These are phyloP conservation scores for Calocybe gangraenosa DNA, from an alignment of 768 basidiomycete genomes.

Conservation along the genomic window DNA sequence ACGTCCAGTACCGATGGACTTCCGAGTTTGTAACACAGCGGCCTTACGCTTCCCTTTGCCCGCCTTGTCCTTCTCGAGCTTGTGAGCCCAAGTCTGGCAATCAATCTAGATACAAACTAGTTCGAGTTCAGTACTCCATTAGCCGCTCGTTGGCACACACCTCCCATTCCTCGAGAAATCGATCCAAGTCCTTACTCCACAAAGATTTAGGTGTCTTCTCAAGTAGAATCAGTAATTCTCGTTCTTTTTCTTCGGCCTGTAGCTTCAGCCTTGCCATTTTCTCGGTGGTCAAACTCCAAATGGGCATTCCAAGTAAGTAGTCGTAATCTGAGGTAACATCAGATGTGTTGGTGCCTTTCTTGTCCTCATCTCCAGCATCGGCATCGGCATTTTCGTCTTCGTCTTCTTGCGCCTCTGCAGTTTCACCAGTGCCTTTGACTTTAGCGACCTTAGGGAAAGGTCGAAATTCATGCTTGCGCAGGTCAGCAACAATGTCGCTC, in stretches of 20 bases:
- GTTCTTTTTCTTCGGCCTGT: conserved; percentile 80
- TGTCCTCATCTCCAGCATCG: conserved; percentile 23
- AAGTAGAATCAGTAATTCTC: conserved; percentile 73
- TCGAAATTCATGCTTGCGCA: conserved; percentile 82
- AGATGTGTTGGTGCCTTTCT: conserved; percentile 27
- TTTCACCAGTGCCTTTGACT: conserved; percentile 64
- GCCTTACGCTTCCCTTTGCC: conserved; percentile 48
- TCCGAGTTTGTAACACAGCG: conserved; percentile 40
- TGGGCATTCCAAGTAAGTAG: conserved; percentile 92
- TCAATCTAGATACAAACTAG: conserved; percentile 24
- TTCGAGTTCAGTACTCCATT: background rate
- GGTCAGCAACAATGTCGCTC: conserved; percentile 75
- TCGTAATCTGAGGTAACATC: conserved; percentile 64
- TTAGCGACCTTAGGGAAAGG: conserved; percentile 81
- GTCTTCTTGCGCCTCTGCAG: conserved; percentile 51
- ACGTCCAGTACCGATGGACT: conserved; percentile 36
- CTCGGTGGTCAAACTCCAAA: conserved; percentile 92
- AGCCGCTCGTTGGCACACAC: conserved; percentile 37
- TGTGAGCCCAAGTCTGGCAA: conserved; percentile 46
- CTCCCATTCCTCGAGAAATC: conserved; percentile 81
- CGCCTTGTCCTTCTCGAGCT: conserved; percentile 33
- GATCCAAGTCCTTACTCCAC: conserved; percentile 88
- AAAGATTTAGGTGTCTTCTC: conserved; percentile 75
- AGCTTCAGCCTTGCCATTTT: conserved; percentile 86
- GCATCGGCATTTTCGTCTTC: conserved; percentile 39